Evolutionary conservation across 2,329 filamentous ascomycete species (phyloP), one percentile per base, ranked within the genome.

Genomic region (Aspergillus nomiae): DNA sequence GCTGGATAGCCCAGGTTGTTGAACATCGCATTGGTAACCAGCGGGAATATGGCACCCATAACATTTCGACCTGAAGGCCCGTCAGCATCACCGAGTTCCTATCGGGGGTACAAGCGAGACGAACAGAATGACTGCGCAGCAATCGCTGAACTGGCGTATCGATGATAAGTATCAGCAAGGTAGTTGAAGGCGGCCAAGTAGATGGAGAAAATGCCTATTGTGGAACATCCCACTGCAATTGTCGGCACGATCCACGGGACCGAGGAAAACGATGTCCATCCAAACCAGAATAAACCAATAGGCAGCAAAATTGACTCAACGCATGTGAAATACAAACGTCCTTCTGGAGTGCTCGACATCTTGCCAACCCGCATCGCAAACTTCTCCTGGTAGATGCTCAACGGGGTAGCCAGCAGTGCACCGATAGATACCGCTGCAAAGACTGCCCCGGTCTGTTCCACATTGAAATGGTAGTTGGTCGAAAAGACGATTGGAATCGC

Each of bases 151-250:
- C 89, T 92, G 0, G 92, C 92, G 71, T 94, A 96, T 7, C 85
- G 83, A 73, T 92, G 89, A 76, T 96, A 97, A 3, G 89, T 89
- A 71, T 97, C 93, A 24, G 92, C 92, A 1, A 96, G 84, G 69
- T 96, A 97, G 75, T 96, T 97, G 81, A 96, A 96, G 0, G 92
- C 90, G 6, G 92, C 89, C 1, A 97, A 84, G 73, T 94, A 95
- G 43, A 96, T 87, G 58, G 87, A 89, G 75, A 91, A 94, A 68
- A 97, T 95, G 28, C 93, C 89, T 81, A 93, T 90, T 0, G 90
- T 94, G 0, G 91, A 88, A 58, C 92, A 85, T 1, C 83, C 86
- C 43, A 96, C 82, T 1, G 87, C 89, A 2, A 93, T 77, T 0
- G 86, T 79, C 0, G 91, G 90, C 0, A 87, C 85, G 61, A 91